Evolutionary conservation across 2,329 filamentous ascomycete species (phyloP).

Genomic region (Proliferodiscus dingleyae): DNA sequence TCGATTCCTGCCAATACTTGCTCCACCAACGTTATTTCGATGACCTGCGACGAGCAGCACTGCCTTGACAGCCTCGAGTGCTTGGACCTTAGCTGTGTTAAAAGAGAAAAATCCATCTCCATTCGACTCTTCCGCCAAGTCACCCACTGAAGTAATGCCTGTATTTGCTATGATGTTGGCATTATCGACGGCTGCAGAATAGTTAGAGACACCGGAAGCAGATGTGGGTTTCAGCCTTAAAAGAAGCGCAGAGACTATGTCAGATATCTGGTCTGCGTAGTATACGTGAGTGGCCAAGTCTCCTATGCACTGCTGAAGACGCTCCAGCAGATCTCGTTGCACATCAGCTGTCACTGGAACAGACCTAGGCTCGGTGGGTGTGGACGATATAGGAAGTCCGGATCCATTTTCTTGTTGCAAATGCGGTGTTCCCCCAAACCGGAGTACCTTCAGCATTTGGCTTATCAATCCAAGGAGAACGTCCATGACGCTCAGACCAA

Average conservation of each 20-base stretch:
- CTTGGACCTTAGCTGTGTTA: slow-evolving; percentile 56
- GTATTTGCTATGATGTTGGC: slow-evolving; percentile 41
- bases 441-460: slow-evolving; percentile 73
- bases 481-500: slow-evolving; percentile 95
- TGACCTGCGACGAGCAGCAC: slow-evolving; percentile 79
- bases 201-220: slow-evolving; percentile 38
- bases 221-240: slow-evolving; percentile 66
- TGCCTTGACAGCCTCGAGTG: slow-evolving; percentile 73
- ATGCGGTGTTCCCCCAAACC: slow-evolving; percentile 45
- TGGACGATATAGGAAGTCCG: slow-evolving; percentile 8
- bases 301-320: slow-evolving; percentile 80
- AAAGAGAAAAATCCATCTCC: slow-evolving; percentile 59
- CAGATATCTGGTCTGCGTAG: slow-evolving; percentile 91
- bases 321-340: slow-evolving; percentile 60
- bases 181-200: slow-evolving; percentile 41
- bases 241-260: slow-evolving; percentile 84
- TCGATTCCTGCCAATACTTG: slow-evolving; percentile 64
- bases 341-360: slow-evolving; percentile 44
- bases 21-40: slow-evolving; percentile 54
- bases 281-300: slow-evolving; percentile 91
- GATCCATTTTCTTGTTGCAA: slow-evolving; percentile 30
- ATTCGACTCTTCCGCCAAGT: slow-evolving; percentile 46
- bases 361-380: slow-evolving; percentile 32
- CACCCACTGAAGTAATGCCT: slow-evolving; percentile 43
- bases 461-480: slow-evolving; percentile 80